Evolutionary conservation across 2,329 filamentous ascomycete species (phyloP).

Genomic region (Aschersonia sp.): DNA sequence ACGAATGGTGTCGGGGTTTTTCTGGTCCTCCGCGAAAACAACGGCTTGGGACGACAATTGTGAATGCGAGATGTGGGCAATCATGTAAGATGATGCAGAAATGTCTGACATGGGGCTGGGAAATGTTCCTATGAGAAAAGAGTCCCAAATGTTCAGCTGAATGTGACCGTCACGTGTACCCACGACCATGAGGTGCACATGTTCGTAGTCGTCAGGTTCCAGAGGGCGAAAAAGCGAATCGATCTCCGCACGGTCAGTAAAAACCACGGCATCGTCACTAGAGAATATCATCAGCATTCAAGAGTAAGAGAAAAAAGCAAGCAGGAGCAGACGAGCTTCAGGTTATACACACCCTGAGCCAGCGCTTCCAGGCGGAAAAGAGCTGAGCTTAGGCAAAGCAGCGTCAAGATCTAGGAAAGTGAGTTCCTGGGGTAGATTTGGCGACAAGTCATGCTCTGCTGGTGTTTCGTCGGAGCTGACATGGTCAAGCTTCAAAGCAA

Average conservation of each 20-base stretch:
- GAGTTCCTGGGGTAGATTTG: slow-evolving; percentile 58
- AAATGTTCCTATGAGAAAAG: slow-evolving; percentile 63
- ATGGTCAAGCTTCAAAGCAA: slow-evolving; percentile 6
- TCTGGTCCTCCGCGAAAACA: slow-evolving; percentile 32
- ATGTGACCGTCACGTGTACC: slow-evolving; percentile 58
- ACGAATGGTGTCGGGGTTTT: slow-evolving; percentile 21
- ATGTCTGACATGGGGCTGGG: slow-evolving; percentile 25
- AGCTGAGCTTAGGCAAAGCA: slow-evolving; percentile 63
- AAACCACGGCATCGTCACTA: slow-evolving; percentile 43
- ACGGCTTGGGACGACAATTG: slow-evolving; percentile 64
- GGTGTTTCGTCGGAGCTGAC: slow-evolving; percentile 1
- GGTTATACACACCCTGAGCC: slow-evolving; percentile 40
- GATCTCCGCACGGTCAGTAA: slow-evolving; percentile 54
- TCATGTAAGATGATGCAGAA: slow-evolving; percentile 18
- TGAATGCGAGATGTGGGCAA: slow-evolving; percentile 57
- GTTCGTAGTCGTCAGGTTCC: slow-evolving; percentile 50
- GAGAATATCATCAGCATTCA: neutral
- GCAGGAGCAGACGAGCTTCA: neutral
- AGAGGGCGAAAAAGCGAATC: slow-evolving; percentile 54
- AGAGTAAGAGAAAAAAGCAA: neutral
- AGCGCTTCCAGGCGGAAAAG: slow-evolving; percentile 45
- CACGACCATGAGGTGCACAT: slow-evolving; percentile 67
- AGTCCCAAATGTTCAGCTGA: slow-evolving; percentile 74
- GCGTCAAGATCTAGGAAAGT: slow-evolving; percentile 63
- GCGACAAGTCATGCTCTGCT: slow-evolving; percentile 7